Evolutionary conservation across 2,329 filamentous ascomycete species (phyloP).

Genomic region (Fusarium tuaranense): DNA sequence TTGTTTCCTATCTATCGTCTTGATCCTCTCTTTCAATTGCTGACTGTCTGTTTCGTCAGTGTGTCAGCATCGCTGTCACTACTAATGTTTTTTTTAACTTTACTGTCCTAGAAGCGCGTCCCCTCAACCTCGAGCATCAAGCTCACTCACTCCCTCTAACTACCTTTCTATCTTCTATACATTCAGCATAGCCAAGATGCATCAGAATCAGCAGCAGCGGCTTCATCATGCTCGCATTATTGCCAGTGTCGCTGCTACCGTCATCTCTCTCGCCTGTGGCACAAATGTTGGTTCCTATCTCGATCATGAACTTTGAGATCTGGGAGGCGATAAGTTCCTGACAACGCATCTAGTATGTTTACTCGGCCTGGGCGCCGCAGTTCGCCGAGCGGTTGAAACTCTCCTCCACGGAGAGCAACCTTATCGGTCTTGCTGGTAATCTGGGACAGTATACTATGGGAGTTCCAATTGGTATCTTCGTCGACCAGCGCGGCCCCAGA

Average conservation of each 20-base stretch:
- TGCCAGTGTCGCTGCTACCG: constrained; percentile 86
- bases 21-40: constrained; percentile 2
- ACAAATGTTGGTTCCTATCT: constrained; percentile 77
- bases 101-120: constrained; percentile 16
- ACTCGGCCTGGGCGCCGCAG: constrained; percentile 97
- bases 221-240: constrained; percentile 76
- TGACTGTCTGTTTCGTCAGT: constrained; percentile 6
- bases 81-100: constrained; percentile 32
- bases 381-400: constrained; percentile 89
- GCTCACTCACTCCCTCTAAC: background rate
- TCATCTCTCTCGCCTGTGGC: constrained; percentile 89
- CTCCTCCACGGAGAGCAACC: constrained; percentile 91
- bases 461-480: constrained; percentile 87
- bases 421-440: constrained; percentile 88
- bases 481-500: constrained; percentile 85
- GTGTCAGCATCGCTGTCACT: constrained; percentile 28
- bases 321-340: constrained; percentile 5
- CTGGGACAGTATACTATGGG: constrained; percentile 94
- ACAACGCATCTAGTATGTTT: constrained; percentile 80
- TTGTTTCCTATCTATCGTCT: constrained; percentile 9
- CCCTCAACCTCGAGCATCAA: constrained; percentile 1
- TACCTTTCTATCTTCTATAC: background rate
- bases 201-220: constrained; percentile 46
- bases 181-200: constrained; percentile 34
- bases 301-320: background rate